phyloP scores from a whole-genome alignment of 257 asterid genomes.

The Euphrasia confusa region DNA sequence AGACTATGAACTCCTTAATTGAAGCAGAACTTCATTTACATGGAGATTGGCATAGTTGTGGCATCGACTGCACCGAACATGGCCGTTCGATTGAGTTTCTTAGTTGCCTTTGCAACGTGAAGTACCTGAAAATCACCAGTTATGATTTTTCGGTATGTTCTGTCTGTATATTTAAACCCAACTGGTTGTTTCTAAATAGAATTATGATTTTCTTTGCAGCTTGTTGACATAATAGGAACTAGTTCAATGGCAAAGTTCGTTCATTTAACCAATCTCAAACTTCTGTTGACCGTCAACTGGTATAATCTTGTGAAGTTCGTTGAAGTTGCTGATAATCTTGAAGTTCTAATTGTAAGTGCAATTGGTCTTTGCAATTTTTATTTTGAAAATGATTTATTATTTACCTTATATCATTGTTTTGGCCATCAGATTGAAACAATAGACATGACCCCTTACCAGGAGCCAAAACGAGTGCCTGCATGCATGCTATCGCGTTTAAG shows the following conservation, averaged over 20 bases:
- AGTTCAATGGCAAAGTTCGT: background rate
- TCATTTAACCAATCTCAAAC: constrained; percentile 5
- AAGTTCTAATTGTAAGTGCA: background rate
- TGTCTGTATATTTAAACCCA: background rate
- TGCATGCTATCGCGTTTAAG: too few species aligned
- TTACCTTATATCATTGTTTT: background rate
- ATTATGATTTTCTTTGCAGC: background rate
- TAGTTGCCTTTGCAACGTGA: background rate
- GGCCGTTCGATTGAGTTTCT: background rate
- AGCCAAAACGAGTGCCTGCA: too few species aligned
- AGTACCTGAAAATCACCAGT: background rate
- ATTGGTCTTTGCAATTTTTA: background rate
- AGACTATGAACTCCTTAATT: background rate
- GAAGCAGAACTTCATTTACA: background rate
- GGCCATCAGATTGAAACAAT: background rate
- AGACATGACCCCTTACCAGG: too few species aligned
- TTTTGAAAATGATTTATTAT: background rate
- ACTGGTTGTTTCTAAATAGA: background rate
- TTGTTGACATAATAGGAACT: background rate
- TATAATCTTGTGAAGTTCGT: background rate
- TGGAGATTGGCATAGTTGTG: background rate
- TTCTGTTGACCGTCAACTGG: background rate
- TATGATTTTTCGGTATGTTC: background rate
- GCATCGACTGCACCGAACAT: background rate
- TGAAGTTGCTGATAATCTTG: constrained; percentile 13